Base-by-base conservation (phyloP, 2,329 filamentous ascomycete species). In the Ceratocystis diversiconidia region DNA sequence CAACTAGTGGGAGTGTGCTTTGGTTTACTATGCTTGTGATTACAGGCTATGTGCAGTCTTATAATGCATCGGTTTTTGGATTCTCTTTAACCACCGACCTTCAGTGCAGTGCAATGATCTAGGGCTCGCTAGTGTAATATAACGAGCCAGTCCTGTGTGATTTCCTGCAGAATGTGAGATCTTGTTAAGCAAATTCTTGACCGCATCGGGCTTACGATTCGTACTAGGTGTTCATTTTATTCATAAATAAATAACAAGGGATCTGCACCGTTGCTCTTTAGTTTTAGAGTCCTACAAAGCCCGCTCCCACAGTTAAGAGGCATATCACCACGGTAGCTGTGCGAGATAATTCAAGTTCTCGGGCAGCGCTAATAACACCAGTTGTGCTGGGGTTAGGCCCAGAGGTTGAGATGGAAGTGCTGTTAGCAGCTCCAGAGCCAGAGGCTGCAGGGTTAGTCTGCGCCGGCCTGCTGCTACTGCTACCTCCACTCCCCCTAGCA, bases 271-370 rank as follows among this genome's bases (percentile, higher is more conserved):
- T 15, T 41, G 28, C 28, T 59, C 30, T n/a, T 50, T 17, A 30
- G n/a, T 22, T 10, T 61, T 65, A 67, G 15, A 65, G 61, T 22
- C 66, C 63, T 64, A 65, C 63, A 28, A 65, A 67, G n/a, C 66
- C 66, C 7, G 66, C 66, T 5, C 66, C 66, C n/a, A 67, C 63
- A 46, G 66, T 67, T 43, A 67, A 28, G 5, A 67, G 61, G 15
- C 66, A 67, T 32, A 67, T 65, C 15, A 55, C 63, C 41, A 67
- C 61, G 15, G 61, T 61, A 30, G 66, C 63, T 8, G 63, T 63
- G 41, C 66, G 66, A 2, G 66, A 67, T 10, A 67, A 48, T 22
- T 62, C 25, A 17, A 67, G 62, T 15, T 32, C 66, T 44, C 59
- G 55, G 17, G 63, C 63, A 30, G 63, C 63, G 17, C 57, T 62